These are phyloP conservation scores for Colletotrichum costaricense DNA, from an alignment of 2,329 filamentous ascomycete species.

Conservation along the genomic window DNA sequence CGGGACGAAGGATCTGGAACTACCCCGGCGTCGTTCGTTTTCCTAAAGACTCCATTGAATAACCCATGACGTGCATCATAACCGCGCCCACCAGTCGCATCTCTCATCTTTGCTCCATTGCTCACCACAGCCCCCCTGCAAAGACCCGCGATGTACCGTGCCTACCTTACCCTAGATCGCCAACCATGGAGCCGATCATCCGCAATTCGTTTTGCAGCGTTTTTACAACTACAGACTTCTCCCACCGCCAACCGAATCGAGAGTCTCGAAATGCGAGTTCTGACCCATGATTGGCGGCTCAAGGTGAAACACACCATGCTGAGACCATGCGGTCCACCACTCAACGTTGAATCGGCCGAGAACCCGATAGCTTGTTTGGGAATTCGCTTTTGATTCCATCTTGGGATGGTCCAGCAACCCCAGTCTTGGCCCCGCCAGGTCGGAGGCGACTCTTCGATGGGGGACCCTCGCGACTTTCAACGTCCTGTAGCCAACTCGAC, in stretches of 20 bases:
- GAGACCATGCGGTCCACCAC: background rate
- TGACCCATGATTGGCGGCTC: slow-evolving; percentile 3
- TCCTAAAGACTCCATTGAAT: background rate
- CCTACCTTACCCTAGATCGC: background rate
- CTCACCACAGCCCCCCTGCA: background rate
- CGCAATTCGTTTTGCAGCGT: background rate
- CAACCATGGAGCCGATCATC: background rate
- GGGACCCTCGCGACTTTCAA: background rate
- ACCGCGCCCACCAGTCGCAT: slow-evolving; percentile 12
- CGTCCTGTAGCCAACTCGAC: background rate
- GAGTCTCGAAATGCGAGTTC: background rate
- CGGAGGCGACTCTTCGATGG: background rate
- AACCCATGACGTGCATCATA: slow-evolving; percentile 5
- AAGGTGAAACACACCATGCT: slow-evolving; percentile 24
- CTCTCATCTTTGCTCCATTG: background rate
- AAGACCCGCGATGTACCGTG: background rate
- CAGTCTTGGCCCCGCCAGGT: background rate
- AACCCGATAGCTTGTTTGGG: slow-evolving; percentile 4
- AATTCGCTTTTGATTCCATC: slow-evolving; percentile 14
- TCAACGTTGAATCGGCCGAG: slow-evolving; percentile 6
- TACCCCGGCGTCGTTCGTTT: background rate
- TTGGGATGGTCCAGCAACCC: background rate
- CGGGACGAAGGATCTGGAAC: background rate
- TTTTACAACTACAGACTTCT: background rate
- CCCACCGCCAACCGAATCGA: background rate